Base-by-base conservation (phyloP, 2,329 filamentous ascomycete species). In the Mariannaea sp. region DNA sequence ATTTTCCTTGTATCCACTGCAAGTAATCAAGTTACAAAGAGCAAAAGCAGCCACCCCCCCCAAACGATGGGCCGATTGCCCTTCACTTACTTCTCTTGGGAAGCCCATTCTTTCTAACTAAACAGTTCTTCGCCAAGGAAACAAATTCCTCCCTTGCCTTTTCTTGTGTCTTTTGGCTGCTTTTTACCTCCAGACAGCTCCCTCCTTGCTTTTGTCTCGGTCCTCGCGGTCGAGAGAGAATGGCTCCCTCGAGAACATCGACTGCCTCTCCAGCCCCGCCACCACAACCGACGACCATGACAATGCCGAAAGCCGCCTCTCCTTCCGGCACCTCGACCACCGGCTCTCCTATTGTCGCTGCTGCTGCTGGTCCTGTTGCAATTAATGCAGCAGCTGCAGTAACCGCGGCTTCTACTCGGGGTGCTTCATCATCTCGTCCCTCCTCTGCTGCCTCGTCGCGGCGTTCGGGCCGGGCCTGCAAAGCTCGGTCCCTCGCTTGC, bases 401-500 rank as follows among this genome's bases (percentile, higher is more conserved):
- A n/a, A n/a, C n/a, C n/a, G n/a, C n/a, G n/a, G n/a, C n/a, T n/a
- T n/a, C n/a, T n/a, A n/a, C n/a, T n/a, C n/a, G n/a, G n/a, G n/a
- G n/a, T n/a, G n/a, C n/a, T n/a, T n/a, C n/a, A n/a, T n/a, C n/a
- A n/a, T n/a, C n/a, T n/a, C n/a, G n/a, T 10, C 20, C 44, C 19
- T 20, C 50, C n/a, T 44, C 62, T 52, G 59, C 60, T 36, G 48
- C 60, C 14, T 29, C 43, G 33, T 35, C 47, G 42, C 55, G 55
- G 45, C 55, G 51, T 26, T 51, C 64, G 46, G 59, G 57, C 56
- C 64, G 64, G 42, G 49, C 64, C 16, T 61, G 62, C 45, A 66
- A 66, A 38, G 64, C 64, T 48, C 59, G 64, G 46, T 66, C 64
- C 26, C 49, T 66, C 20, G 64, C 64, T 7, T 66, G 64, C 39